Percentiles rank a stretch among this genome's conserved stretches.
Evolutionary conservation across 208 protist species (phyloP).

Genomic region (Zelonia costaricensis): DNA sequence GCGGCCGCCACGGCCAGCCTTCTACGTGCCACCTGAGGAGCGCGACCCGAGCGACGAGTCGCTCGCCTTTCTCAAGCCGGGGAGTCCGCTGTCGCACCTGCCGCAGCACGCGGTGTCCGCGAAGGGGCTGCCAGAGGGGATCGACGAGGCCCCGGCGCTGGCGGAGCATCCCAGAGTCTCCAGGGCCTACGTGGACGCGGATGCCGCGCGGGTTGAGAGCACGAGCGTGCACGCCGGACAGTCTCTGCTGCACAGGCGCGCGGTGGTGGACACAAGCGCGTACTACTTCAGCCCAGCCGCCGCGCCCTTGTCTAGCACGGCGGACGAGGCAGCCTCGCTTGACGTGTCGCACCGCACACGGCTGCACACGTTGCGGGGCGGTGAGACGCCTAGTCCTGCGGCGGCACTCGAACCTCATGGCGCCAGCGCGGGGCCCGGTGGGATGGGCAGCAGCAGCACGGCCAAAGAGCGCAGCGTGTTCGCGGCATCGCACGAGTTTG

Average conservation of each 20-base stretch:
- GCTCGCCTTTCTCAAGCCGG: slow-evolving; percentile 55
- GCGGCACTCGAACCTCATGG: neutral
- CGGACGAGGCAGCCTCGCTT: neutral
- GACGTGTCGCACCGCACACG: slow-evolving; percentile 13
- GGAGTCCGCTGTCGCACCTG: slow-evolving; percentile 34
- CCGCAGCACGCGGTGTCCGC: slow-evolving; percentile 8
- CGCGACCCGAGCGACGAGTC: slow-evolving; percentile 65
- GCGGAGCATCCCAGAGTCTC: slow-evolving; percentile 11
- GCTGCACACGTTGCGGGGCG: slow-evolving; percentile 16
- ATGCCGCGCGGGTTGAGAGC: slow-evolving; percentile 52
- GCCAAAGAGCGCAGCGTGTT: slow-evolving; percentile 34
- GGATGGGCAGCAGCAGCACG: slow-evolving; percentile 1
- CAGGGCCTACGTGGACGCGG: slow-evolving; percentile 51
- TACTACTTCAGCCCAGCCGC: slow-evolving; percentile 34
- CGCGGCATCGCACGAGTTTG: slow-evolving; percentile 28
- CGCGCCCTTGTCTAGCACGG: neutral
- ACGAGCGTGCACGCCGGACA: slow-evolving; percentile 77
- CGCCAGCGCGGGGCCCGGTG: neutral
- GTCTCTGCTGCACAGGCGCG: slow-evolving; percentile 35
- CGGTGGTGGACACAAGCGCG: slow-evolving; percentile 35
- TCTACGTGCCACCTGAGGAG: slow-evolving; percentile 75
- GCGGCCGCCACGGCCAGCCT: slow-evolving; percentile 55
- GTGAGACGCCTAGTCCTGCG: neutral
- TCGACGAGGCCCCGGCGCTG: slow-evolving; percentile 44
- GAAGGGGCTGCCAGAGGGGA: slow-evolving; percentile 23